These are phyloP conservation scores for Phaffia australis DNA, from an alignment of 768 basidiomycete species.

Conservation along the genomic window DNA sequence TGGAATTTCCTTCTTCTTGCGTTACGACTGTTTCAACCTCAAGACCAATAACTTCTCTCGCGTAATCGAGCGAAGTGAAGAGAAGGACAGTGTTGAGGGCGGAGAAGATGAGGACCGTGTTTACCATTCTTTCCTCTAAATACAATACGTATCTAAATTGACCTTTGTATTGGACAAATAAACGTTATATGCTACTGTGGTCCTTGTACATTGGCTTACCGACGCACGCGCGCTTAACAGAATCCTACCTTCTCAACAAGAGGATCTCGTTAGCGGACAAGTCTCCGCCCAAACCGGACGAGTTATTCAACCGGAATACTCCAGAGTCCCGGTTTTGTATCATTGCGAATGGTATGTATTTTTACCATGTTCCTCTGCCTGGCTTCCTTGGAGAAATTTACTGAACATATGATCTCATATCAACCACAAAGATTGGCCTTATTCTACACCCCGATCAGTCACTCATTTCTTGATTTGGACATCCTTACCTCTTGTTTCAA, in stretches of 20 bases:
- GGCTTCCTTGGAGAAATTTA: neutral
- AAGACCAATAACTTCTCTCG: too few species aligned
- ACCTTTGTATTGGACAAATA: slow-evolving; percentile 8
- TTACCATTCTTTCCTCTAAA: neutral
- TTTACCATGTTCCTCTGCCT: neutral
- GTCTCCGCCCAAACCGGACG: slow-evolving; percentile 27
- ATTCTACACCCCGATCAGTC: slow-evolving; percentile 49
- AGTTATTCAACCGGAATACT: slow-evolving; percentile 58
- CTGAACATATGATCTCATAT: slow-evolving; percentile 56
- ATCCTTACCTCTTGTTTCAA: slow-evolving; percentile 57
- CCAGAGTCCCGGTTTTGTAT: slow-evolving; percentile 36
- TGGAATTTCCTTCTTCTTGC: neutral
- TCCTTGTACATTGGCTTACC: too few species aligned
- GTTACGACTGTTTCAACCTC: neutral
- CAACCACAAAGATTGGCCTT: slow-evolving; percentile 71
- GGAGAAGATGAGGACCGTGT: too few species aligned
- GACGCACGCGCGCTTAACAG: neutral
- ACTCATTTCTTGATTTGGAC: slow-evolving; percentile 46
- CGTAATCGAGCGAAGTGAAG: too few species aligned
- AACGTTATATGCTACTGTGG: too few species aligned
- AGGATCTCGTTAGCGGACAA: slow-evolving; percentile 12
- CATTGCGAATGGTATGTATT: slow-evolving; percentile 16
- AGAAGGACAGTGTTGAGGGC: too few species aligned
- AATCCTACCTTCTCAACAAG: slow-evolving; percentile 23
- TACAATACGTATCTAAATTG: slow-evolving; percentile 57